Evolutionary conservation across 345 rosid genomes (phyloP).

Genomic region (Lepidium aucheri): DNA sequence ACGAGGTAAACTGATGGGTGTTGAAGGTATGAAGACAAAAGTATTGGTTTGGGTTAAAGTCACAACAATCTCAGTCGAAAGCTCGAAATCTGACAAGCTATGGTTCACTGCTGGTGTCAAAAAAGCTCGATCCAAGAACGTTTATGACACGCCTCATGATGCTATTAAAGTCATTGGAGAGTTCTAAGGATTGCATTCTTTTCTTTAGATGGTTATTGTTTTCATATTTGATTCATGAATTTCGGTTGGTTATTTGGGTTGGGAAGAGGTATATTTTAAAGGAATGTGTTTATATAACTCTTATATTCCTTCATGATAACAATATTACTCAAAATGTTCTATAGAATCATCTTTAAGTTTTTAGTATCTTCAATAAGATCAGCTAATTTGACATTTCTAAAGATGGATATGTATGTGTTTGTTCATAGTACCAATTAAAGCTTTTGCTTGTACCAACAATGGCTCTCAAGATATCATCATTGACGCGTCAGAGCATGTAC

Average conservation of each 20-base stretch:
- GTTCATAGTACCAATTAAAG: background rate
- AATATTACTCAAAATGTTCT: background rate
- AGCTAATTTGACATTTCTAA: background rate
- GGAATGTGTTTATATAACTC: conserved; percentile 7
- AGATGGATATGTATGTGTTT: background rate
- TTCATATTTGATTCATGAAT: conserved; percentile 17
- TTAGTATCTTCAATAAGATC: background rate
- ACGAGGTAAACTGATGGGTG: conserved; percentile 66
- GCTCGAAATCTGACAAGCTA: conserved; percentile 78
- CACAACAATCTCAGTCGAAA: conserved; percentile 59
- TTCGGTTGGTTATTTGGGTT: conserved; percentile 6
- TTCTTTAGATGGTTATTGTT: background rate
- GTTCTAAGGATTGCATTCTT: conserved; percentile 34
- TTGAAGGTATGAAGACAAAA: conserved; percentile 97
- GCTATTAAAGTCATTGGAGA: conserved; percentile 65
- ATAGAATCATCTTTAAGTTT: background rate
- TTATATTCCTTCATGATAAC: background rate
- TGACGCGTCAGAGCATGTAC: too few species aligned
- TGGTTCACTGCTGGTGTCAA: conserved; percentile 95
- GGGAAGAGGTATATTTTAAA: conserved; percentile 2
- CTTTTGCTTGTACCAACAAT: background rate
- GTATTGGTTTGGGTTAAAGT: conserved; percentile 91
- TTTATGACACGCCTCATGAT: conserved; percentile 50
- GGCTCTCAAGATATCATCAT: background rate
- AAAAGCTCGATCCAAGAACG: conserved; percentile 70